phyloP scores from a whole-genome alignment of 352 stramenopile species.

The Phytopythium ostracodes region DNA sequence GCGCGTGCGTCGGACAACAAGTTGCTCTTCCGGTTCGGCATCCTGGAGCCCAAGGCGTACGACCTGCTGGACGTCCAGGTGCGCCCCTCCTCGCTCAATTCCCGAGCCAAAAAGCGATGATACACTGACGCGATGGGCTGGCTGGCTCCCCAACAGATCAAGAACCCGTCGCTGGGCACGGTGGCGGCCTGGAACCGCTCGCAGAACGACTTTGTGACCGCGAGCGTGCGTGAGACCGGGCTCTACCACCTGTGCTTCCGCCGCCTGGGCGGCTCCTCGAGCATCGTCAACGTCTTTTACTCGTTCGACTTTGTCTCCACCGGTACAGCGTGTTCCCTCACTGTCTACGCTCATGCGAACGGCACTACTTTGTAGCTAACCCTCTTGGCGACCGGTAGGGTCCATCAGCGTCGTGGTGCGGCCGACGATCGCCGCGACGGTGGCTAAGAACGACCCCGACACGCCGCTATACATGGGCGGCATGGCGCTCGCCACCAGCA shows the following conservation, averaged over 20 bases:
- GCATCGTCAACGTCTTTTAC: slow-evolving; percentile 63
- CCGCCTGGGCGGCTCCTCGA: slow-evolving; percentile 55
- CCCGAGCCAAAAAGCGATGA: no score
- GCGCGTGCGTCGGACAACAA: slow-evolving; percentile 51
- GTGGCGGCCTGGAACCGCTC: slow-evolving; percentile 53
- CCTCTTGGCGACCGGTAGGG: not conserved
- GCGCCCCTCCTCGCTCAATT: not conserved
- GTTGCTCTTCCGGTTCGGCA: slow-evolving; percentile 58
- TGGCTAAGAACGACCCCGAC: slow-evolving; percentile 39
- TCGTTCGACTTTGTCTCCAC: slow-evolving; percentile 81
- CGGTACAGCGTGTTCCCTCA: slow-evolving; percentile 11
- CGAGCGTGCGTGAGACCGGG: slow-evolving; percentile 62
- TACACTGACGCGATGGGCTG: no score
- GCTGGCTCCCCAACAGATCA: slow-evolving; percentile 26
- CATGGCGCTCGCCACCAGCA: slow-evolving; percentile 46
- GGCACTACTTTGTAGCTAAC: no score
- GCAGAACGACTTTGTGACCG: slow-evolving; percentile 53
- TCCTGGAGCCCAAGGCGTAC: slow-evolving; percentile 47
- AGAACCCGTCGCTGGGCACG: slow-evolving; percentile 46
- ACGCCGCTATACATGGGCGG: slow-evolving; percentile 43
- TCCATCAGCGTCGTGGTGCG: slow-evolving; percentile 52
- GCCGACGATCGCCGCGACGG: slow-evolving; percentile 57
- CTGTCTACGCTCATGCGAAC: no score
- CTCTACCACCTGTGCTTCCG: slow-evolving; percentile 79
- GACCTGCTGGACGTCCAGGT: slow-evolving; percentile 43